These are phyloP conservation scores for Begonia masoniana DNA, from an alignment of 306 rosid genomes.

Conservation along the genomic window DNA sequence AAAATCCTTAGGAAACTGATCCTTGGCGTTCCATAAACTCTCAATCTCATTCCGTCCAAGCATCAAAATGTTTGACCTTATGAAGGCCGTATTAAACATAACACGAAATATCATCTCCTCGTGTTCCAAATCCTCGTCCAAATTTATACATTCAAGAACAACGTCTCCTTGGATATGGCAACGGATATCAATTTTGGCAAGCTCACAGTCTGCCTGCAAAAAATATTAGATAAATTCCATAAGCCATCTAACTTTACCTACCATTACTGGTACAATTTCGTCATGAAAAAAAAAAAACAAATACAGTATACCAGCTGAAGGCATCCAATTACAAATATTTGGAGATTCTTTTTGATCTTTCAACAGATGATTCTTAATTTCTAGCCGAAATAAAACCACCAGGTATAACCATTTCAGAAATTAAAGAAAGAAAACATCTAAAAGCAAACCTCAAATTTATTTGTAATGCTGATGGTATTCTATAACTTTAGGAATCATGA, in stretches of 20 bases:
- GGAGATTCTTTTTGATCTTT: too few relatives aligned
- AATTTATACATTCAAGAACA: slow-evolving; percentile 83
- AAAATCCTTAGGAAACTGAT: slow-evolving; percentile 68
- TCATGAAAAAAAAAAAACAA: background rate
- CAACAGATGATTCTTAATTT: too few relatives aligned
- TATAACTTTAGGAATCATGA: background rate
- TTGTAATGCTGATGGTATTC: too few relatives aligned
- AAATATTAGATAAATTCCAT: slow-evolving; percentile 6
- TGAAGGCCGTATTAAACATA: slow-evolving; percentile 96
- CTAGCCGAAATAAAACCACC: too few relatives aligned
- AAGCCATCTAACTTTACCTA: background rate
- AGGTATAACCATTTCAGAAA: too few relatives aligned
- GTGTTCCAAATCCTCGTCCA: slow-evolving; percentile 66
- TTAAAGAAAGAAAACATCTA: too few relatives aligned
- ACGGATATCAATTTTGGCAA: slow-evolving; percentile 84
- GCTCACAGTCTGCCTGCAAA: slow-evolving; percentile 71
- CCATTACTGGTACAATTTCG: too few relatives aligned
- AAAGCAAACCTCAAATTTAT: too few relatives aligned
- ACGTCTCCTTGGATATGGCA: slow-evolving; percentile 97
- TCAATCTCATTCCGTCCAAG: slow-evolving; percentile 91
- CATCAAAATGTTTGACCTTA: slow-evolving; percentile 92
- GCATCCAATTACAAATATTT: too few relatives aligned
- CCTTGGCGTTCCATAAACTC: slow-evolving; percentile 63
- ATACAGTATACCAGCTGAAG: background rate
- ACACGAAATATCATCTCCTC: slow-evolving; percentile 91